A percentile compares a stretch with the other conserved stretches of the same genome.
Conservation (phyloP, 441 rosid genomes). For the Melastoma candidum region DNA sequence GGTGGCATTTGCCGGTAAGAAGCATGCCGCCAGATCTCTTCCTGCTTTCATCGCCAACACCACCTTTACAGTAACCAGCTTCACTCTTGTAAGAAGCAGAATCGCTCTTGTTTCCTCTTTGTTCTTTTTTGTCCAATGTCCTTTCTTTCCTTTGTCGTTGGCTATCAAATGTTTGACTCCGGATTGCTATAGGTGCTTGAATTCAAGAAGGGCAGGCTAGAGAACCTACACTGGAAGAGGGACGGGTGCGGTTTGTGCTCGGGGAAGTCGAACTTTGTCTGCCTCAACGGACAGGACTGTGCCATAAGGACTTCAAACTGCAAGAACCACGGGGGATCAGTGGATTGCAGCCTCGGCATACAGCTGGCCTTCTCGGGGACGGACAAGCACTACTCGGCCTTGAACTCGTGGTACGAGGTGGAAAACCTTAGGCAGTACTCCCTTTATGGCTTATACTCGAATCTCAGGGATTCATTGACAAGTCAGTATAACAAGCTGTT, state of each 20-base stretch:
- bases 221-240: slow-evolving; percentile 85
- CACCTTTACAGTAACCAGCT: slow-evolving; percentile 20
- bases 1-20: slow-evolving; percentile 20
- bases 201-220: slow-evolving; percentile 80
- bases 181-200: slow-evolving; percentile 53
- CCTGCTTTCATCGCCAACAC: slow-evolving; percentile 18
- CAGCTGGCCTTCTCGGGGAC: slow-evolving; percentile 95
- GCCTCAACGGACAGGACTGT: slow-evolving; percentile 76
- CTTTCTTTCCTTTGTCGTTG: neutral
- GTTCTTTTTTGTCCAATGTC: no score
- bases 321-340: slow-evolving; percentile 57
- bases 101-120: neutral
- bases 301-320: slow-evolving; percentile 62
- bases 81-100: slow-evolving; percentile 15
- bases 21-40: slow-evolving; percentile 19
- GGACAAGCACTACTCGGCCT: slow-evolving; percentile 68
- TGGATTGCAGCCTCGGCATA: slow-evolving; percentile 91
- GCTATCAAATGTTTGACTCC: neutral
- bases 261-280: slow-evolving; percentile 42
- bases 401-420: slow-evolving; percentile 96
- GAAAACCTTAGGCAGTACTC: slow-evolving; percentile 85
- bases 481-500: slow-evolving; percentile 54
- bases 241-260: slow-evolving; percentile 77
- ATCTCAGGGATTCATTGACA: slow-evolving; percentile 63
- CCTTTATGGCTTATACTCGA: slow-evolving; percentile 70